Conservation (phyloP, 306 rosid species). For the Lathyrus tuberosus region DNA sequence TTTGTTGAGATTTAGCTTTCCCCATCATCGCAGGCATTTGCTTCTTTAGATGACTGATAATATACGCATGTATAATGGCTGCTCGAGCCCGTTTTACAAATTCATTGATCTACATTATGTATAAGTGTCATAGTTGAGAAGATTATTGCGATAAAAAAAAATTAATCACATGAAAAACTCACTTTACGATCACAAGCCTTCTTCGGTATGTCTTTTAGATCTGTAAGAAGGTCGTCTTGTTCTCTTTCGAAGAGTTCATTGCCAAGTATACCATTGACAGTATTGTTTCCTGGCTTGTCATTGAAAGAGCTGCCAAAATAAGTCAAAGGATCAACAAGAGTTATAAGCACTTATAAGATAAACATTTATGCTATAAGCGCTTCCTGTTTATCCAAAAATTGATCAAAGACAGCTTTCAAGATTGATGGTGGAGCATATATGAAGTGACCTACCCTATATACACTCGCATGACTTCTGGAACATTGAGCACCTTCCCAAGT, state of each 20-base stretch:
- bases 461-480: constrained; percentile 92
- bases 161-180: constrained; percentile 39
- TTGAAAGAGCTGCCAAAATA: constrained; percentile 75
- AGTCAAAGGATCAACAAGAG: neutral
- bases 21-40: constrained; percentile 94
- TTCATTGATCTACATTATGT: constrained; percentile 74
- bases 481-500: constrained; percentile 91
- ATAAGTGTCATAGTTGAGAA: neutral
- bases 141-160: neutral
- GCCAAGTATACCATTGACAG: constrained; percentile 67
- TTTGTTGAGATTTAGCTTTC: constrained; percentile 84
- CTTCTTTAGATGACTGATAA: constrained; percentile 82
- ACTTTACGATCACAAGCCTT: constrained; percentile 93
- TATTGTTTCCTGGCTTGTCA: constrained; percentile 67
- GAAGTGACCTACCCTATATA: constrained; percentile 78
- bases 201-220: constrained; percentile 90
- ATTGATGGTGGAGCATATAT: neutral
- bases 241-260: constrained; percentile 87
- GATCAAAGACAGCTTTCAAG: neutral
- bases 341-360: neutral
- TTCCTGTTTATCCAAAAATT: neutral
- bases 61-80: constrained; percentile 86
- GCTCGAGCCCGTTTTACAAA: constrained; percentile 93
- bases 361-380: neutral
- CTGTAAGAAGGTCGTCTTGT: constrained; percentile 90